Base-by-base conservation (phyloP, 495 filamentous ascomycete species). In the Aspergillus diversus region DNA sequence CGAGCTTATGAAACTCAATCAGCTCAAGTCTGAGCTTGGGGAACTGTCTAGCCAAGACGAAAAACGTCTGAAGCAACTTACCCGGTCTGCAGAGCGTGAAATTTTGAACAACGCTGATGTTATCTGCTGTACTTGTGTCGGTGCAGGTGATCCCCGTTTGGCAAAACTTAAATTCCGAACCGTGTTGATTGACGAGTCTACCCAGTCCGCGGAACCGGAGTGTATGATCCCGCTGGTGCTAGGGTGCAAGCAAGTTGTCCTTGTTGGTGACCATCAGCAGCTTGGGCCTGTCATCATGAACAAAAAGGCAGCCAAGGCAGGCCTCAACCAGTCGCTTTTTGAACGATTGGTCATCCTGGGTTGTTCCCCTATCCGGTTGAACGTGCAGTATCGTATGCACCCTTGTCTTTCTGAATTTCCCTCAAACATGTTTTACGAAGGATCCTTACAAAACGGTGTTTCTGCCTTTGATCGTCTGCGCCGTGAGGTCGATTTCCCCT, bases 361-460 rank as follows among this genome's bases (percentile, higher is more conserved):
- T n/a, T 90, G 93, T 71, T 89, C 88, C 7, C 95, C 95, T 7
- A 97, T 97, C 66, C 90, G 95, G 32, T 82, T 99, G 60, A 96
- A 97, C 66, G 92, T 97, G 17, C 95, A 99, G 73, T 99, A 99
- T 73, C 94, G 95, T 72, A 99, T 99, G 95, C 96, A 98, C 68
- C 95, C 95, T 21, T 97, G 95, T 71, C 86, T 99, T 52, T 99
- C 95, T 0, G 92, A 97, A 64, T 99, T 98, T 71, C 95, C 95
- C 6, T 97, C 94, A 59, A 98, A 97, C 75, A 99, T 99, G 95
- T 99, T 99, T 77, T 99, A 99, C 75, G 96, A 98, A 68, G 95
- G 95, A 13, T 95, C 92, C 53, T 80, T 99, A 58, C 95, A 99
- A 76, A 99, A 99, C 67, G 95, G 95, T 71, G 91, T 99, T 50